Evolutionary conservation across 2,329 filamentous ascomycete genomes (phyloP), one percentile per base, ranked within the genome.

Genomic region (Stenocarpella maydis): DNA sequence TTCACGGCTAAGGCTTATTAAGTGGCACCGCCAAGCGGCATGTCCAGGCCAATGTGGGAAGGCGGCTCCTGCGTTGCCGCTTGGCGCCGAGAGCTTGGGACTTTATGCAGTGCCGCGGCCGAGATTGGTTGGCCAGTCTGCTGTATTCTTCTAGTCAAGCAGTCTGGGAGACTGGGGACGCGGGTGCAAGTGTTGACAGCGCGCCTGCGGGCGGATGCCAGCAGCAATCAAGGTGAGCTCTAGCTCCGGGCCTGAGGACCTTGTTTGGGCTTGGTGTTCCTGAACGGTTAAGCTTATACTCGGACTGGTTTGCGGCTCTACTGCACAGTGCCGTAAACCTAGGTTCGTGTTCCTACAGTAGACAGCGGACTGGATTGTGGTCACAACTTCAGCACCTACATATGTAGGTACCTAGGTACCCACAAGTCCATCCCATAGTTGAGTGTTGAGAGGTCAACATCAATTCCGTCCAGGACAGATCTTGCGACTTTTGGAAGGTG

Each of bases 51-150:
- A 2, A 14, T 63, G 58, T 63, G 19, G 58, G 58, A 24, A 47
- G 58, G 43, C 58, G 28, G 43, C 58, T 37, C 43, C 28, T 37
- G 17, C n/a, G 28, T 10, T 7, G 31, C 34, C 1, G 19, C 65
- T 67, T 67, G 65, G 65, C 65, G 65, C 65, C 65, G 41, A 67
- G 65, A 31, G 45, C 41, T 60, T 67, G 52, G 65, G 43, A 47
- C 41, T 34, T 63, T 34, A 63, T 63, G 58, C 58, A 63, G 28
- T 63, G 58, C 58, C 58, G 19, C 2, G 12, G 12, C 58, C 26
- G 58, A 49, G 2, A 49, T 19, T 49, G 28, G 34, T 37, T 24
- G n/a, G 58, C 26, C 58, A 31, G 41, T 7, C 31, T 28, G 21
- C 14, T 24, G 5, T 7, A 49, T 47, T 4, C 45, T 24, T n/a